Percentiles rank a stretch among this genome's conserved stretches.
These are phyloP conservation scores for Panus rudis DNA, from an alignment of 768 basidiomycete species.

Conservation along the genomic window DNA sequence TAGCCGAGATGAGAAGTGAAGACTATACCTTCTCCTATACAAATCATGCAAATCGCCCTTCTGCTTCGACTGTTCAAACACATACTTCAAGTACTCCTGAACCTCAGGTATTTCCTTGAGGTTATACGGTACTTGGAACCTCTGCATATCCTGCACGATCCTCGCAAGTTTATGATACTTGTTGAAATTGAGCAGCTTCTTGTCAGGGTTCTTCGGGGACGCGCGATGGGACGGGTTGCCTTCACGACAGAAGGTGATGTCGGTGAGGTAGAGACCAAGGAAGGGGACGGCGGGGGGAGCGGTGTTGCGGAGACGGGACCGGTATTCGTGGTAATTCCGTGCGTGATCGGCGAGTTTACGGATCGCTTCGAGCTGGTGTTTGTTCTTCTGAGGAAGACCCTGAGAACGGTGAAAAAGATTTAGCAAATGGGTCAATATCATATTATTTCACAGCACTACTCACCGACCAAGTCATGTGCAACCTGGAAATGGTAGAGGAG, in stretches of 20 bases:
- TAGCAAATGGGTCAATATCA: too few relatives aligned
- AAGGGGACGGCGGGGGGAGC: slow-evolving; percentile 92
- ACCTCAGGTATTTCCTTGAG: slow-evolving; percentile 87
- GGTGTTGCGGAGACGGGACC: slow-evolving; percentile 79
- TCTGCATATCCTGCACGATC: slow-evolving; percentile 89
- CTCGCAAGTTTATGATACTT: slow-evolving; percentile 89
- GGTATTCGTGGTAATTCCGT: slow-evolving; percentile 88
- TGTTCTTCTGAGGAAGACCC: slow-evolving; percentile 84
- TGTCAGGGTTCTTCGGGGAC: slow-evolving; percentile 66
- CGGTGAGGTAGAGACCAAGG: slow-evolving; percentile 88
- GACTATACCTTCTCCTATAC: slow-evolving; percentile 71
- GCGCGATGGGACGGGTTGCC: slow-evolving; percentile 84
- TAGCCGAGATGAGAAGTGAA: slow-evolving; percentile 1
- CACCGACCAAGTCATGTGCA: slow-evolving; percentile 92
- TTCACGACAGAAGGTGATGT: slow-evolving; percentile 92
- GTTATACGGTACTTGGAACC: slow-evolving; percentile 82
- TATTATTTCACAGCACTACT: slow-evolving; percentile 27
- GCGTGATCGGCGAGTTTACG: slow-evolving; percentile 87
- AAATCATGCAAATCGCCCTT: slow-evolving; percentile 82
- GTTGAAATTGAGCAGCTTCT: slow-evolving; percentile 90
- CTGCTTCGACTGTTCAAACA: slow-evolving; percentile 68
- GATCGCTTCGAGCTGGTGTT: slow-evolving; percentile 66
- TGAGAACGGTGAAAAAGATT: slow-evolving; percentile 24
- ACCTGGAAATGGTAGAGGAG: slow-evolving; percentile 87
- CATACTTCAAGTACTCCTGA: slow-evolving; percentile 67